These are phyloP conservation scores for Plasmodium fragile DNA, from an alignment of 169 alveolate species.

Conservation along the genomic window DNA sequence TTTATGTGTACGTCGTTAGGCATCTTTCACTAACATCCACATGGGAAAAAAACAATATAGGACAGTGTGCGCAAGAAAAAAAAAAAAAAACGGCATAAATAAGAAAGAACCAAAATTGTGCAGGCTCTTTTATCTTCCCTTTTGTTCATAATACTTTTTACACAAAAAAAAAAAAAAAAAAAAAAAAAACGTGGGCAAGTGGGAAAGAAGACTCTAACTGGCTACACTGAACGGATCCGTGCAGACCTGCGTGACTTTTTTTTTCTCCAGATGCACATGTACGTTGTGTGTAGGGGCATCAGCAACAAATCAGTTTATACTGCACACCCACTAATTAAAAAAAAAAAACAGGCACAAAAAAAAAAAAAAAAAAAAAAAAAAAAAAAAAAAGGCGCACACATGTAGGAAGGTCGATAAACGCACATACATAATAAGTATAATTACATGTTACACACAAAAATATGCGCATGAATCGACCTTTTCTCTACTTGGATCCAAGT, in stretches of 20 bases:
- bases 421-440: background rate
- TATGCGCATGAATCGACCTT: background rate
- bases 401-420: background rate
- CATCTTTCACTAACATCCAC: background rate
- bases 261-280: background rate
- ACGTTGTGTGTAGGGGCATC: background rate
- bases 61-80: background rate
- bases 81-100: background rate
- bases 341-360: background rate
- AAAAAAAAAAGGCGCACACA: background rate
- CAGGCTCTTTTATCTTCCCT: background rate
- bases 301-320: background rate
- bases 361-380: too few species aligned
- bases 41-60: background rate
- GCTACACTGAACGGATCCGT: background rate
- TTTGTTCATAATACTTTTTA: slow-evolving; percentile 14
- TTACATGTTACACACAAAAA: background rate
- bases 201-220: background rate
- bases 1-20: background rate
- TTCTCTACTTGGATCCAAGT: background rate
- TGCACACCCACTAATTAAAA: background rate
- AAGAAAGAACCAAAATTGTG: background rate
- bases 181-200: background rate
- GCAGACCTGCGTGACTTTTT: background rate
- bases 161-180: slow-evolving; percentile 36